phyloP scores from a whole-genome alignment of 208 protist species.

The Trypanosomatidae sp. region DNA sequence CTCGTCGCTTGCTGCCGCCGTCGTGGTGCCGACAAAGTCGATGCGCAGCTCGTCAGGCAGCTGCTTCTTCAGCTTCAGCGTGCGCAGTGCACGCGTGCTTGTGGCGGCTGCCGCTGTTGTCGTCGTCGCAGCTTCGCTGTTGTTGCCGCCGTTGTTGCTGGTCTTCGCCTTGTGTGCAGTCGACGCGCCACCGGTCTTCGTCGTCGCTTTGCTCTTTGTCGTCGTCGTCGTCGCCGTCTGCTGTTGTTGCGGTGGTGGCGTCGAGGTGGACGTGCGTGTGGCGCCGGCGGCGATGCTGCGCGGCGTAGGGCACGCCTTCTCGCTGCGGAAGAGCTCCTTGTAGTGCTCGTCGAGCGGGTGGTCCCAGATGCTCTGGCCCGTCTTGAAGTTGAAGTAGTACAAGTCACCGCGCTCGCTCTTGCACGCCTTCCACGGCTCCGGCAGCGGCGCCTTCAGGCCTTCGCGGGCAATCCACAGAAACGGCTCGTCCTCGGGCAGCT shows the following conservation, averaged over 20 bases:
- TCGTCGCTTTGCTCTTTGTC: conserved; percentile 1
- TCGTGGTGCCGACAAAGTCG: no score
- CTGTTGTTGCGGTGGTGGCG: not conserved
- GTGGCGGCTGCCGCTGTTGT: not conserved
- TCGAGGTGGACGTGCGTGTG: not conserved
- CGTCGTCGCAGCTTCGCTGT: not conserved
- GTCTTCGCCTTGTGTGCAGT: not conserved
- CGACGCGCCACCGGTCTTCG: not conserved
- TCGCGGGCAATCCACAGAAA: conserved; percentile 92
- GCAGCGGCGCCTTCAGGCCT: conserved; percentile 89
- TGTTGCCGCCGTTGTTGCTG: not conserved
- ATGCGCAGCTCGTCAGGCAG: no score
- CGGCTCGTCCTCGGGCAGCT: conserved; percentile 72
- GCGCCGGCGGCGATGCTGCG: conserved; percentile 1
- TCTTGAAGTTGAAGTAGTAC: conserved; percentile 95
- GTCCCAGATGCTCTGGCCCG: conserved; percentile 89
- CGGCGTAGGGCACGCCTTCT: conserved; percentile 2
- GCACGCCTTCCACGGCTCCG: conserved; percentile 91
- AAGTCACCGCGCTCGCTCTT: conserved; percentile 86
- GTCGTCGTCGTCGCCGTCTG: not conserved
- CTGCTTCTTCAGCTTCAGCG: no score
- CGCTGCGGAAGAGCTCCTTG: conserved; percentile 47
- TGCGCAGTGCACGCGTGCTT: not conserved
- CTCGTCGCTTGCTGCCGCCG: no score
- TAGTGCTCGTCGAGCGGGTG: conserved; percentile 93